Percentiles rank a stretch among this genome's conserved stretches.
These are phyloP conservation scores for Pseudohyphozyma bogoriensis DNA, from an alignment of 768 basidiomycete species.

Conservation along the genomic window DNA sequence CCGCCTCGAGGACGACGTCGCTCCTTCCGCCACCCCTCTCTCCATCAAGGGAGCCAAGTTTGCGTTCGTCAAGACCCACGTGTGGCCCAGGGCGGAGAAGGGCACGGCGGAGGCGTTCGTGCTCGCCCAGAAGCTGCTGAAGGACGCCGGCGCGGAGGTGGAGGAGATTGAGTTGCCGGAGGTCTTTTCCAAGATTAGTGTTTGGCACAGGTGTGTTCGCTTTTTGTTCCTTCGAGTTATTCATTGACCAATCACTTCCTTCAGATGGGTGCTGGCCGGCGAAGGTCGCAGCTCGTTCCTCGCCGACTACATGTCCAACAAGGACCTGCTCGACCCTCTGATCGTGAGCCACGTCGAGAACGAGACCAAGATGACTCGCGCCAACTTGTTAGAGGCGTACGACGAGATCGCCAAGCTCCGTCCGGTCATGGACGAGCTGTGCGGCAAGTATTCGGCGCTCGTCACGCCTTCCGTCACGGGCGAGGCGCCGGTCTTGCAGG, in stretches of 20 bases:
- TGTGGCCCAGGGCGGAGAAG: constrained; percentile 17
- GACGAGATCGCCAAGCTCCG: constrained; percentile 33
- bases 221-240: background rate
- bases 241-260: background rate
- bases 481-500: constrained; percentile 30
- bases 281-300: constrained; percentile 34
- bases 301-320: constrained; percentile 29
- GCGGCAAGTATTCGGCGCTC: constrained; percentile 33
- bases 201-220: constrained; percentile 1
- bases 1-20: constrained; percentile 27
- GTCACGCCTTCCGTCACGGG: constrained; percentile 34
- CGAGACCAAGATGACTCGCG: constrained; percentile 16
- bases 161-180: constrained; percentile 33
- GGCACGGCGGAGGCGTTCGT: constrained; percentile 27
- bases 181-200: constrained; percentile 28
- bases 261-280: constrained; percentile 20
- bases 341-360: constrained; percentile 32
- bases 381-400: constrained; percentile 30
- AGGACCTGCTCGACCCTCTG: constrained; percentile 21
- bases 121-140: constrained; percentile 28
- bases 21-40: constrained; percentile 25
- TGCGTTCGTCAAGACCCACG: constrained; percentile 31
- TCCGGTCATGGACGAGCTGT: constrained; percentile 33
- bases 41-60: constrained; percentile 30
- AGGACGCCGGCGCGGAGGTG: constrained; percentile 32